phyloP scores from a whole-genome alignment of 179 eudicot species.

The Drosera spatulata region DNA sequence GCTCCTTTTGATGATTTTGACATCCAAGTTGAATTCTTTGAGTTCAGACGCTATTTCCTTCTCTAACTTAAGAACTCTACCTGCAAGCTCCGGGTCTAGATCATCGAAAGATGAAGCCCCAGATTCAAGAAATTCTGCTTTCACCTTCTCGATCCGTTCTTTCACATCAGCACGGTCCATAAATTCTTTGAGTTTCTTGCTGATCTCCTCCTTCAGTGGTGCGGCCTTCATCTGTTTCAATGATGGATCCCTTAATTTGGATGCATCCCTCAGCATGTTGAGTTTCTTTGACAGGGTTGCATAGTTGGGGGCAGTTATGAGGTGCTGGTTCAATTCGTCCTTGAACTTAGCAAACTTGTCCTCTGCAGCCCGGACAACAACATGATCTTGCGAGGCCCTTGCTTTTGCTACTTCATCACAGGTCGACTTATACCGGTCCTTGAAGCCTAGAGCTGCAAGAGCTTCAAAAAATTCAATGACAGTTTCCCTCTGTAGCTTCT shows the following conservation, averaged over 20 bases:
- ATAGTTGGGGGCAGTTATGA: constrained; percentile 61
- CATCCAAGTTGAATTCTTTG: constrained; percentile 33
- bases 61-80: constrained; percentile 34
- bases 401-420: constrained; percentile 56
- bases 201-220: constrained; percentile 32
- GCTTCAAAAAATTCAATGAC: constrained; percentile 60
- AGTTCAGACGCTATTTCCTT: constrained; percentile 41
- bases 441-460: constrained; percentile 53
- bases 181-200: constrained; percentile 19
- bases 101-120: constrained; percentile 31
- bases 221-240: constrained; percentile 28
- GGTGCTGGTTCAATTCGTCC: constrained; percentile 41
- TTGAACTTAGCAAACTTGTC: constrained; percentile 53
- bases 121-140: constrained; percentile 46
- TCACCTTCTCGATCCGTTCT: constrained; percentile 46
- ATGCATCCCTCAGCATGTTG: constrained; percentile 60
- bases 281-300: constrained; percentile 50
- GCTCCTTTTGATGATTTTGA: constrained; percentile 18
- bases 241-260: constrained; percentile 35
- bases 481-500: constrained; percentile 49
- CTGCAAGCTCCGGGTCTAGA: constrained; percentile 37
- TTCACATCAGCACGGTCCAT: constrained; percentile 27
- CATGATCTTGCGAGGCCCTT: constrained; percentile 44
- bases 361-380: constrained; percentile 24
- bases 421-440: constrained; percentile 34